These are phyloP conservation scores for Candida qinlingensis DNA, from an alignment of 805 yeast species.

Conservation along the genomic window DNA sequence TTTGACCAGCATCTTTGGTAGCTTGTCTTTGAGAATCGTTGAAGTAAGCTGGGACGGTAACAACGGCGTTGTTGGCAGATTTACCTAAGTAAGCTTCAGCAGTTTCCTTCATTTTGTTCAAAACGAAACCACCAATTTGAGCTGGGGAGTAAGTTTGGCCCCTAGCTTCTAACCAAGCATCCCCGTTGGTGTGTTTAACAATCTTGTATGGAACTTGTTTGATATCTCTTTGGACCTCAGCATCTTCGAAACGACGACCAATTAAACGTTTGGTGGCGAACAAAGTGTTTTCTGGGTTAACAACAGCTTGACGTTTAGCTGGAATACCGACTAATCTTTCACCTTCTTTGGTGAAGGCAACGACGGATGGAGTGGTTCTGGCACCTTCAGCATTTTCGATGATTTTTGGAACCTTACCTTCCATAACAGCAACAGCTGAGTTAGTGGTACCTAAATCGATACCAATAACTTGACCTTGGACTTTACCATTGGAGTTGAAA, in stretches of 20 bases:
- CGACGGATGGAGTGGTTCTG: constrained; percentile 53
- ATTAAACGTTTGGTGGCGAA: constrained; percentile 80
- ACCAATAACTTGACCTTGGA: constrained; percentile 55
- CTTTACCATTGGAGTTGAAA: constrained; percentile 45
- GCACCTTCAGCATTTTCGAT: constrained; percentile 78
- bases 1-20: constrained; percentile 76
- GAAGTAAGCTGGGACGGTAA: constrained; percentile 76
- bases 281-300: constrained; percentile 74
- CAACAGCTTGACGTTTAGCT: constrained; percentile 75
- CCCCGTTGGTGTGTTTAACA: constrained; percentile 55
- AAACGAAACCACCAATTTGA: constrained; percentile 63
- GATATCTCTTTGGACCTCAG: constrained; percentile 68
- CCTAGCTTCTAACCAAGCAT: constrained; percentile 55
- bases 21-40: constrained; percentile 80
- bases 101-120: constrained; percentile 58
- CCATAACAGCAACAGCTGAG: constrained; percentile 69
- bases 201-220: constrained; percentile 60
- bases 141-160: constrained; percentile 56
- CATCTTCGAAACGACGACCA: constrained; percentile 67
- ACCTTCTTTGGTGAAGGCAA: constrained; percentile 55
- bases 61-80: constrained; percentile 63
- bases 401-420: constrained; percentile 50
- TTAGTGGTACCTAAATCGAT: constrained; percentile 85
- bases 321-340: constrained; percentile 58
- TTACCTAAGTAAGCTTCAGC: constrained; percentile 55